These are phyloP conservation scores for Jaminaea rosea DNA, from an alignment of 1,284 basidiomycete genomes.

Conservation along the genomic window DNA sequence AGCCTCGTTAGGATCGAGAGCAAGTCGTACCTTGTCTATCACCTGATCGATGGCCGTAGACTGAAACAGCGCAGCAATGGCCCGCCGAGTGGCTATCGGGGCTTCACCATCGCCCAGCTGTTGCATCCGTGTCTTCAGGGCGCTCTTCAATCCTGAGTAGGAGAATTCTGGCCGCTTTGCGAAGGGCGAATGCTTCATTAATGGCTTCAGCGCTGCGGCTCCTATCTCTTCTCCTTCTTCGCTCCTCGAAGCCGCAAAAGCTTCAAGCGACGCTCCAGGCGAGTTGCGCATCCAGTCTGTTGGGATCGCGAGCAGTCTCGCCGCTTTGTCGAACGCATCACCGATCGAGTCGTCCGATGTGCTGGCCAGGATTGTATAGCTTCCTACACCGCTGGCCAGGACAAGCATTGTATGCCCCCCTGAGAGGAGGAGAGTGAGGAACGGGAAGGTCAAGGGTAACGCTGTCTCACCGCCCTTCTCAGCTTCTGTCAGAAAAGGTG, in stretches of 20 bases:
- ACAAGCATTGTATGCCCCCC: constrained; percentile 45
- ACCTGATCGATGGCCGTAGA: constrained; percentile 34
- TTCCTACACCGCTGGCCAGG: constrained; percentile 14
- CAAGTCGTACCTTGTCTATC: constrained; percentile 26
- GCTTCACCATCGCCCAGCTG: background rate
- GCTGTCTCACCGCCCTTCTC: background rate
- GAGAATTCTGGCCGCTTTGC: constrained; percentile 17
- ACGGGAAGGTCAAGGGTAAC: constrained; percentile 21
- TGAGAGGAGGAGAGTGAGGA: constrained; percentile 38
- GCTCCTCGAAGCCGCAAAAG: constrained; percentile 5
- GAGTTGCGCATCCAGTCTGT: constrained; percentile 25
- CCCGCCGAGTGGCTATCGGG: background rate
- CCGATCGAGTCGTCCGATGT: constrained; percentile 42
- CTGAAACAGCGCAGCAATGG: constrained; percentile 31
- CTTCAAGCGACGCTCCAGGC: constrained; percentile 37
- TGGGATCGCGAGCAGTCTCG: constrained; percentile 24
- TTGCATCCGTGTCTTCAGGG: constrained; percentile 18
- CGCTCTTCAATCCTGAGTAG: constrained; percentile 36
- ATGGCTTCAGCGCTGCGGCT: no score
- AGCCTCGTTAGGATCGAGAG: background rate
- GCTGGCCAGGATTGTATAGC: constrained; percentile 31
- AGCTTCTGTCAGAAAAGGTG: constrained; percentile 26
- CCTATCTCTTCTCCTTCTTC: constrained; percentile 1
- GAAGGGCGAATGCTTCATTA: no score
- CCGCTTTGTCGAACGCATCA: constrained; percentile 42